Evolutionary conservation across 2,329 filamentous ascomycete species (phyloP).

Genomic region (Aspergillus udagawae): DNA sequence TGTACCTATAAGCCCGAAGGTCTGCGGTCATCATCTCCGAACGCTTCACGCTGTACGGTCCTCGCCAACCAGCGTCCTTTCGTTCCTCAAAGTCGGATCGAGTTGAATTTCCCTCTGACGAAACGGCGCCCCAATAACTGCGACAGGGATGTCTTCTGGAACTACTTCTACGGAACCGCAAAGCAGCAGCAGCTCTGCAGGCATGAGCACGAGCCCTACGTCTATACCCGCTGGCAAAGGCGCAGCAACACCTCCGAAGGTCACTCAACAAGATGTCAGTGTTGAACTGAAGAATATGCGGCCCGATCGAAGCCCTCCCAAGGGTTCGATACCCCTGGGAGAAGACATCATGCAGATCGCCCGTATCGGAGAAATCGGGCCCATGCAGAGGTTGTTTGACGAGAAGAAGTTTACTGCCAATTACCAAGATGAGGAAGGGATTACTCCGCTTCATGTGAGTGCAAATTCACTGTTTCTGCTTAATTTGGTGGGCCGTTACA

Average conservation of each 20-base stretch:
- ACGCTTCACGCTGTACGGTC: neutral
- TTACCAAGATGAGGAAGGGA: slow-evolving; percentile 84
- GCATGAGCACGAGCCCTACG: slow-evolving; percentile 21
- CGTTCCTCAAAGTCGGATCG: neutral
- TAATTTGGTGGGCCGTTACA: neutral
- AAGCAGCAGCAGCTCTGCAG: slow-evolving; percentile 20
- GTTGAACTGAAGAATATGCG: slow-evolving; percentile 40
- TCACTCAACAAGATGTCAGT: slow-evolving; percentile 26
- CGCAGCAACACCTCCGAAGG: slow-evolving; percentile 29
- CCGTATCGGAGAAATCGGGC: slow-evolving; percentile 76
- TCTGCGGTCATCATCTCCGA: neutral
- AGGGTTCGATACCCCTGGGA: slow-evolving; percentile 44
- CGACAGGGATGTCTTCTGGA: slow-evolving; percentile 24
- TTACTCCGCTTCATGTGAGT: slow-evolving; percentile 89
- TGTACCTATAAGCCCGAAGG: neutral
- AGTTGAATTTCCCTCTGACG: neutral
- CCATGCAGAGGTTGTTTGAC: slow-evolving; percentile 87
- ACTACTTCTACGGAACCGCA: slow-evolving; percentile 21
- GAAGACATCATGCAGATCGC: slow-evolving; percentile 96
- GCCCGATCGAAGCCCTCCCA: slow-evolving; percentile 26
- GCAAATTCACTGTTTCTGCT: neutral
- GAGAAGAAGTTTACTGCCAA: slow-evolving; percentile 75
- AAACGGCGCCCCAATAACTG: neutral
- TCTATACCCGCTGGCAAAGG: slow-evolving; percentile 28
- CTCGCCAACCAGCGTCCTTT: neutral